Conservation (phyloP, 129 eudicot genomes). For the Flaveria robusta region DNA sequence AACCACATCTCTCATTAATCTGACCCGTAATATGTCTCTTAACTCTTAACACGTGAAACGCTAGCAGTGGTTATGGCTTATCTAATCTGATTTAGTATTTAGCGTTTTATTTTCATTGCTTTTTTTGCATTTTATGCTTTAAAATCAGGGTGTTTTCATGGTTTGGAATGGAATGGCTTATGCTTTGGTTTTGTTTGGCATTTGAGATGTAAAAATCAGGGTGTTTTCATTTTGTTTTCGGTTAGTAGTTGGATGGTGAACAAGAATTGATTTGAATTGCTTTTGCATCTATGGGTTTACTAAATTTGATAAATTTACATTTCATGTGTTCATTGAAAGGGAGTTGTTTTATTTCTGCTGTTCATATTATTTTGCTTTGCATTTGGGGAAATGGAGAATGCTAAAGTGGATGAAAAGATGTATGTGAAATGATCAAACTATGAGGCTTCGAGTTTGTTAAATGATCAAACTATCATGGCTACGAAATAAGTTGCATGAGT, state of each 20-base stretch:
- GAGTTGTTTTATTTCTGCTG: too few species aligned
- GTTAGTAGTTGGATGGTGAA: constrained; percentile 1
- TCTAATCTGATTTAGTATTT: constrained; percentile 15
- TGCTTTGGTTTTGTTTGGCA: constrained; percentile 3
- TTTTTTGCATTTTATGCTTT: background rate
- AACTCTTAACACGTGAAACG: constrained; percentile 33
- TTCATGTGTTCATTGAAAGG: background rate
- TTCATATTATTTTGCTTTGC: too few species aligned
- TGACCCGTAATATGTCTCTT: constrained; percentile 59
- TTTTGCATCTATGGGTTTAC: background rate
- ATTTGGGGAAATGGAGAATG: too few species aligned
- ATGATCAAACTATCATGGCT: too few species aligned
- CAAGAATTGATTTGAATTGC: background rate
- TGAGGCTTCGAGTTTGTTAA: too few species aligned
- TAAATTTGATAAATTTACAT: background rate
- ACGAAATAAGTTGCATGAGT: too few species aligned
- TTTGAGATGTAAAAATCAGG: constrained; percentile 44
- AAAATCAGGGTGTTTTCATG: too few species aligned
- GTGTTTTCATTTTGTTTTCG: constrained; percentile 14
- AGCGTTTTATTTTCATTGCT: constrained; percentile 15
- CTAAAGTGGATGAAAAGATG: too few species aligned
- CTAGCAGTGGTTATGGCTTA: constrained; percentile 25
- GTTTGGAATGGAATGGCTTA: background rate
- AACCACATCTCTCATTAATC: constrained; percentile 42
- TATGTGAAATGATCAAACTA: too few species aligned